A percentile compares a stretch with the other conserved stretches of the same genome.
phyloP scores from a whole-genome alignment of 176 grass and related monocot genomes.

The Dendrocalamus sinicus region DNA sequence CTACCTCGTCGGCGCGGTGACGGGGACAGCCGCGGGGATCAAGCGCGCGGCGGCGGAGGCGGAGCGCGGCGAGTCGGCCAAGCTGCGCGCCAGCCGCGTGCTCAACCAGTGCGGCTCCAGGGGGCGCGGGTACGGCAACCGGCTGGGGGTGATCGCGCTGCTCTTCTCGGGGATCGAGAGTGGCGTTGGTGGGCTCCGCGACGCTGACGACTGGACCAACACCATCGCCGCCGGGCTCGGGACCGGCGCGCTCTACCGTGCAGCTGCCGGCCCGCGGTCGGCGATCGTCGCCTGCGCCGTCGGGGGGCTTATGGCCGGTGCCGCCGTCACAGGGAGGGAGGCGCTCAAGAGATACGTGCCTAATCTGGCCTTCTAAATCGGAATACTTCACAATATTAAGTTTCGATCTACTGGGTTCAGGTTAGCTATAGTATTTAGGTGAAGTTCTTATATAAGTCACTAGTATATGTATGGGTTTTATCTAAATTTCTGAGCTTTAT shows the following conservation, averaged over 20 bases:
- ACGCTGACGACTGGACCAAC: slow-evolving; percentile 74
- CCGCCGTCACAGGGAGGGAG: slow-evolving; percentile 48
- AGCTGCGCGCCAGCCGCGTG: slow-evolving; percentile 70
- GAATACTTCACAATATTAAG: background rate
- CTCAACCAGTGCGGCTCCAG: slow-evolving; percentile 70
- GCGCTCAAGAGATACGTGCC: slow-evolving; percentile 59
- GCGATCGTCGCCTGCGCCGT: slow-evolving; percentile 55
- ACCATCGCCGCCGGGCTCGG: slow-evolving; percentile 67
- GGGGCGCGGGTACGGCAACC: slow-evolving; percentile 65
- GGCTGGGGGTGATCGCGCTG: slow-evolving; percentile 58
- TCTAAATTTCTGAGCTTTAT: slow-evolving; percentile 29
- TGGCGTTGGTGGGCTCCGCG: slow-evolving; percentile 53
- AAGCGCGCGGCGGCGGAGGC: slow-evolving; percentile 45
- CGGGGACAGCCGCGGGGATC: slow-evolving; percentile 51
- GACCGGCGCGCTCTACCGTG: slow-evolving; percentile 54
- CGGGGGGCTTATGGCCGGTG: slow-evolving; percentile 67
- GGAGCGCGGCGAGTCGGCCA: slow-evolving; percentile 63
- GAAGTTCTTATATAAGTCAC: background rate
- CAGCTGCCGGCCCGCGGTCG: slow-evolving; percentile 48
- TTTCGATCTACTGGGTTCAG: slow-evolving; percentile 10
- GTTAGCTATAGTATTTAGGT: slow-evolving; percentile 10
- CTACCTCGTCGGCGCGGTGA: slow-evolving; percentile 48
- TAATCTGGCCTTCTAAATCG: slow-evolving; percentile 44
- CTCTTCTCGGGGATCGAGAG: slow-evolving; percentile 69
- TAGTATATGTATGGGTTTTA: background rate